A percentile compares a stretch with the other conserved stretches of the same genome.
Evolutionary conservation across 2,329 filamentous ascomycete genomes (phyloP).

Genomic region (Phaeosphaeria sp.): DNA sequence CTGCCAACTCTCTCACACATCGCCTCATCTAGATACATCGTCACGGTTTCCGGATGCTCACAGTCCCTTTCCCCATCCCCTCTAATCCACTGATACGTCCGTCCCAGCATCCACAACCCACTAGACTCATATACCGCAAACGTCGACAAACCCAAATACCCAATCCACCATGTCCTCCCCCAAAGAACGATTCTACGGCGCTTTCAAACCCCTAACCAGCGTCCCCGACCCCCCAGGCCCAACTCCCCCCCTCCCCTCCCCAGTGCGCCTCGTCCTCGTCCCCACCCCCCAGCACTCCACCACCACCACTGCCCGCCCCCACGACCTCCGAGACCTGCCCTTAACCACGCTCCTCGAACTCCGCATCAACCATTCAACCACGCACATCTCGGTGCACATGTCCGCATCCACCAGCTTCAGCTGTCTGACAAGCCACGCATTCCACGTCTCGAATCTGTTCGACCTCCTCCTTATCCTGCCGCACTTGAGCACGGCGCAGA

Average conservation of each 20-base stretch:
- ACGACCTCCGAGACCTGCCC: too few relatives aligned
- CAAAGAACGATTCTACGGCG: neutral
- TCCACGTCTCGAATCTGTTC: neutral
- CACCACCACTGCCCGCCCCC: neutral
- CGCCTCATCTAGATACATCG: too few relatives aligned
- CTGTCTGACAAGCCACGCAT: neutral
- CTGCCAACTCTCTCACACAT: neutral
- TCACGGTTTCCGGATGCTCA: too few relatives aligned
- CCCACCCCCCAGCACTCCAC: neutral
- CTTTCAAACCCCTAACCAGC: neutral
- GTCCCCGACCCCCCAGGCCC: neutral
- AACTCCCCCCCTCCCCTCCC: neutral
- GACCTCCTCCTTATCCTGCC: neutral
- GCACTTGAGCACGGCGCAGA: neutral
- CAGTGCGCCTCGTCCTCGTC: neutral
- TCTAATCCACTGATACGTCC: too few relatives aligned
- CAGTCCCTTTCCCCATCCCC: too few relatives aligned
- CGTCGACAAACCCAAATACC: too few relatives aligned
- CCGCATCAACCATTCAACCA: neutral
- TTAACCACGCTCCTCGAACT: neutral
- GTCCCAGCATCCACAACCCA: too few relatives aligned
- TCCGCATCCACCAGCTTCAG: neutral
- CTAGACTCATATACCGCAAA: too few relatives aligned
- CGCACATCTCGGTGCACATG: neutral
- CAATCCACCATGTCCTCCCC: neutral